Percentiles rank a stretch among this genome's conserved stretches.
Conservation (phyloP, 208 protist genomes). For the Kentomonas sorsogonicus region DNA sequence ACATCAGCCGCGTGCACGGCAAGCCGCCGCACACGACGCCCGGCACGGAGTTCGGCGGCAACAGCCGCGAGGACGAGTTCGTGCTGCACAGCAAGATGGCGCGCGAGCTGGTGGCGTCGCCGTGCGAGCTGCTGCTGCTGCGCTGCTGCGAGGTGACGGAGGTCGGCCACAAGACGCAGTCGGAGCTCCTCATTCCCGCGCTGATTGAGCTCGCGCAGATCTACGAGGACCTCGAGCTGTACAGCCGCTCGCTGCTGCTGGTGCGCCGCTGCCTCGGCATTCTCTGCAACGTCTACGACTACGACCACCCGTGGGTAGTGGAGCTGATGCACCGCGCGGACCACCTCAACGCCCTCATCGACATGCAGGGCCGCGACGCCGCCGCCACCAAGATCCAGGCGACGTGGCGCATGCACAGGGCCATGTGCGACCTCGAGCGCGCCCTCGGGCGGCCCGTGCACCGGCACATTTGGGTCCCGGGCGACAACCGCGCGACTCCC, state of each 20-base stretch:
- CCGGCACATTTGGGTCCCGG: slow-evolving; percentile 56
- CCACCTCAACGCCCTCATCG: slow-evolving; percentile 35
- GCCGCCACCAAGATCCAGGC: slow-evolving; percentile 81
- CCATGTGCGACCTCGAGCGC: slow-evolving; percentile 57
- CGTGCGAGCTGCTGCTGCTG: slow-evolving; percentile 78
- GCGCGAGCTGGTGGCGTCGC: slow-evolving; percentile 68
- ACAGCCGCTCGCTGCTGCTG: slow-evolving; percentile 70
- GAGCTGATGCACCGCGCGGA: slow-evolving; percentile 54
- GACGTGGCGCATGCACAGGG: slow-evolving; percentile 73
- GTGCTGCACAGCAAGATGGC: slow-evolving; percentile 78
- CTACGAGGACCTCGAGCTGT: slow-evolving; percentile 75
- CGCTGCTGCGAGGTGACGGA: slow-evolving; percentile 83
- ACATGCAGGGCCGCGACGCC: slow-evolving; percentile 34
- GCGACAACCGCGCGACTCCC: slow-evolving; percentile 28
- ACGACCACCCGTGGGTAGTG: slow-evolving; percentile 81
- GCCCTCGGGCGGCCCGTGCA: slow-evolving; percentile 54
- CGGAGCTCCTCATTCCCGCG: slow-evolving; percentile 75
- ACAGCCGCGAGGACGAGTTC: slow-evolving; percentile 64
- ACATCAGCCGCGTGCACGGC: slow-evolving; percentile 42
- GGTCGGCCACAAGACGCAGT: slow-evolving; percentile 74
- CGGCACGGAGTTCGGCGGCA: slow-evolving; percentile 11
- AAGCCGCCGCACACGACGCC: slow-evolving; percentile 28
- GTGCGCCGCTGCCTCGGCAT: slow-evolving; percentile 80
- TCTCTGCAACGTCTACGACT: slow-evolving; percentile 79
- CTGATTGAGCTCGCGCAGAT: slow-evolving; percentile 73